Evolutionary conservation across 2,329 filamentous ascomycete genomes (phyloP).

Genomic region (Geosmithia putterillii): DNA sequence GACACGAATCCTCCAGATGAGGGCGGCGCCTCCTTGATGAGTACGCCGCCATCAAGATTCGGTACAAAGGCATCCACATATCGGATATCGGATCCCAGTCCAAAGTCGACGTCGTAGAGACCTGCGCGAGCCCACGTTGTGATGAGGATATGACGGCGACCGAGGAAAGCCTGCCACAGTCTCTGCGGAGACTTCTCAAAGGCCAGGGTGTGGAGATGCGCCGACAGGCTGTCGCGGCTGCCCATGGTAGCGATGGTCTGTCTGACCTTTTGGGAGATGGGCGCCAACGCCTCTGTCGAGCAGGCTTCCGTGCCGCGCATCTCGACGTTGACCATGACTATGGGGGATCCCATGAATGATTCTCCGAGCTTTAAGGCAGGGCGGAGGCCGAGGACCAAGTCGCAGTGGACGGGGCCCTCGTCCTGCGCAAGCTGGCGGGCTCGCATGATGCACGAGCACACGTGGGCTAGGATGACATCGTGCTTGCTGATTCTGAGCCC

Average conservation of each 20-base stretch:
- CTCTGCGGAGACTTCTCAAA: slow-evolving; percentile 12
- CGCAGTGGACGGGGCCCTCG: slow-evolving; percentile 7
- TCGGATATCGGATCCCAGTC: slow-evolving; percentile 5
- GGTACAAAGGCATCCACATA: slow-evolving; percentile 11
- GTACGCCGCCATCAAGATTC: slow-evolving; percentile 8
- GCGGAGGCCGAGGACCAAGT: slow-evolving; percentile 9
- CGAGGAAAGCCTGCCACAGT: slow-evolving; percentile 14
- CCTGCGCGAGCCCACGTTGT: slow-evolving; percentile 13
- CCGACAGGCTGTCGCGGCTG: slow-evolving; percentile 2
- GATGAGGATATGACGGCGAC: slow-evolving; percentile 10
- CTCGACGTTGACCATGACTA: slow-evolving; percentile 10
- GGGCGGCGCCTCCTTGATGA: slow-evolving; percentile 11
- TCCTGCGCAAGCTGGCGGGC: slow-evolving; percentile 6
- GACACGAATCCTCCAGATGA: not conserved
- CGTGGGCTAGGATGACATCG: slow-evolving; percentile 11
- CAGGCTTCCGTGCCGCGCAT: slow-evolving; percentile 3
- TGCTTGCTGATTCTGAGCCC: slow-evolving; percentile 8
- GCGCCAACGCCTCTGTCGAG: not conserved
- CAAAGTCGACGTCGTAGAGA: slow-evolving; percentile 13
- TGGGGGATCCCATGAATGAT: slow-evolving; percentile 9
- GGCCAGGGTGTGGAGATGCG: slow-evolving; percentile 8
- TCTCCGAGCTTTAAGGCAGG: slow-evolving; percentile 5
- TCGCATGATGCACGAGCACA: slow-evolving; percentile 13
- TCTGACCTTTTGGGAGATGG: not conserved
- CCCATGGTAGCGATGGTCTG: slow-evolving; percentile 3